phyloP scores from a whole-genome alignment of 352 stramenopile species.

The Phytophthora fragariae region DNA sequence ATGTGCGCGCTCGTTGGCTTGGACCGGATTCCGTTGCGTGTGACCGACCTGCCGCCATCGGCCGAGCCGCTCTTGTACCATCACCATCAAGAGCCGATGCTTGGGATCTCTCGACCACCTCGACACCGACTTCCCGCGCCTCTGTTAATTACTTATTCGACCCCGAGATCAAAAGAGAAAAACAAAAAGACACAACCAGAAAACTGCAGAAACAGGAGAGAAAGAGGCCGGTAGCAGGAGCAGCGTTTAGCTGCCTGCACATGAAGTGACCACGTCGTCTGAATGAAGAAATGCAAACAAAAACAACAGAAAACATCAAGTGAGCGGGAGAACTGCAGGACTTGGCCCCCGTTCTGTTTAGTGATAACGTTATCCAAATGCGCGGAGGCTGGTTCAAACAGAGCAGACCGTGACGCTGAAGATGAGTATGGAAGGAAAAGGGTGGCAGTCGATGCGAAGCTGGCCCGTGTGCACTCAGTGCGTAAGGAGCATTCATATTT shows the following conservation, averaged over 20 bases:
- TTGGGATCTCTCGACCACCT: slow-evolving; percentile 39
- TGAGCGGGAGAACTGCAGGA: slow-evolving; percentile 9
- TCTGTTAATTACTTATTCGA: slow-evolving; percentile 46
- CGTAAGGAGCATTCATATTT: slow-evolving; percentile 43
- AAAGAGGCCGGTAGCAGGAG: slow-evolving; percentile 31
- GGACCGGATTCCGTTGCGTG: slow-evolving; percentile 29
- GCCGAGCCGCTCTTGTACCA: slow-evolving; percentile 51
- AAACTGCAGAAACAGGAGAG: slow-evolving; percentile 33
- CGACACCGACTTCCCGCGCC: slow-evolving; percentile 29
- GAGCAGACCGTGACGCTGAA: slow-evolving; percentile 5
- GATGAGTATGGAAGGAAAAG: neutral
- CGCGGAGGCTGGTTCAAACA: neutral
- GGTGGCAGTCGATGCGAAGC: too few species aligned
- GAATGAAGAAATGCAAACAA: slow-evolving; percentile 35
- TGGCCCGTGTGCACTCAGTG: slow-evolving; percentile 9
- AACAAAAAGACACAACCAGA: slow-evolving; percentile 12
- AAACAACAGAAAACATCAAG: slow-evolving; percentile 41
- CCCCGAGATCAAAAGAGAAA: slow-evolving; percentile 22
- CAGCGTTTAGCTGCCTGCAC: slow-evolving; percentile 28
- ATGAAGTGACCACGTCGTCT: slow-evolving; percentile 42
- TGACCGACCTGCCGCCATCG: slow-evolving; percentile 28
- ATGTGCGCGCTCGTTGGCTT: slow-evolving; percentile 33
- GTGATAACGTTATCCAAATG: slow-evolving; percentile 5
- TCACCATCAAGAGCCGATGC: slow-evolving; percentile 49
- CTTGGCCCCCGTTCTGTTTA: too few species aligned